Evolutionary conservation across 2,329 filamentous ascomycete species (phyloP).

Genomic region (Orbilia ellipsospora): DNA sequence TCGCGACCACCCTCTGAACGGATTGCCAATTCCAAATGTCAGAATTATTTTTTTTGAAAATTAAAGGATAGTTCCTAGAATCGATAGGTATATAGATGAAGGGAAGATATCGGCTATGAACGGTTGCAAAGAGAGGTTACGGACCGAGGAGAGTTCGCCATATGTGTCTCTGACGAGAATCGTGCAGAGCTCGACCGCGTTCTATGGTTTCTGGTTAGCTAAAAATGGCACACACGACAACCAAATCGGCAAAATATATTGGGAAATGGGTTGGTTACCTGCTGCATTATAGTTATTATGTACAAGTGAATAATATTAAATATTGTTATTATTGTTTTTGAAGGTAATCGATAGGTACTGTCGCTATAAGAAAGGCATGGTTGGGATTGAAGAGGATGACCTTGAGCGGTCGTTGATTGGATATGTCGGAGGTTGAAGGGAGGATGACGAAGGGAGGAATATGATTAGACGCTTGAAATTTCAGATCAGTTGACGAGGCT

Average conservation of each 20-base stretch:
- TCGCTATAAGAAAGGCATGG: conserved; percentile 55
- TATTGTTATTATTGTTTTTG: background rate
- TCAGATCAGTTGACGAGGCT: background rate
- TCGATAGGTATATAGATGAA: background rate
- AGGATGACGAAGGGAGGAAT: background rate
- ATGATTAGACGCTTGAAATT: background rate
- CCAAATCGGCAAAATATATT: background rate
- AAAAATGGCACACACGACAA: too few species aligned
- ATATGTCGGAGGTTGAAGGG: conserved; percentile 30
- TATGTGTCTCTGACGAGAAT: conserved; percentile 89
- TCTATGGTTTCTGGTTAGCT: conserved; percentile 62
- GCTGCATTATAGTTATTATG: conserved; percentile 28
- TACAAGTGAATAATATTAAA: background rate
- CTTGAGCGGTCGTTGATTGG: conserved; percentile 57
- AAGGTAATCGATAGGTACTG: conserved; percentile 25
- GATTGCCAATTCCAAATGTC: too few species aligned
- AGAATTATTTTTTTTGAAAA: background rate
- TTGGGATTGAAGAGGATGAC: conserved; percentile 60
- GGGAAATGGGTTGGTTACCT: conserved; percentile 16
- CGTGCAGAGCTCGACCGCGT: conserved; percentile 86
- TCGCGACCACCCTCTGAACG: conserved; percentile 81
- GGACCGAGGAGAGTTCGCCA: conserved; percentile 90
- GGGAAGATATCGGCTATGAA: conserved; percentile 14
- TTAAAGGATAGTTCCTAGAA: background rate
- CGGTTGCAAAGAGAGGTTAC: conserved; percentile 61